A percentile compares a stretch with the other conserved stretches of the same genome.
Conservation (phyloP, 2,329 filamentous ascomycete species). For the Cercospora janseana region DNA sequence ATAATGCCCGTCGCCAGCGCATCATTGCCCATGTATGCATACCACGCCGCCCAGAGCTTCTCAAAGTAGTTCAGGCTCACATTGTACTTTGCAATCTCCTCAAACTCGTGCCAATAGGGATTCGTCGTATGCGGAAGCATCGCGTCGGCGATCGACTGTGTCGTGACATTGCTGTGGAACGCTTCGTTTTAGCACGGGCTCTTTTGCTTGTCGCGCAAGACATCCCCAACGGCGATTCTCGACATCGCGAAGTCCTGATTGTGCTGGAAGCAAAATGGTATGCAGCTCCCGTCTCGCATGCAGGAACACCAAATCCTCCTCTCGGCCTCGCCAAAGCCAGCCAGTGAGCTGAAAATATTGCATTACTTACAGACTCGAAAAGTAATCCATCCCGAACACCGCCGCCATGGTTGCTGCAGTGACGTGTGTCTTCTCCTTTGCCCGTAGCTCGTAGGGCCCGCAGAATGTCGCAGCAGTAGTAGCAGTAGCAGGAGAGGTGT, state of each 20-base stretch:
- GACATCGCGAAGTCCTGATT: too few species aligned
- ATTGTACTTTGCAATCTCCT: slow-evolving; percentile 69
- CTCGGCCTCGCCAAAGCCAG: neutral
- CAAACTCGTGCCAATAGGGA: slow-evolving; percentile 65
- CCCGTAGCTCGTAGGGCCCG: too few species aligned
- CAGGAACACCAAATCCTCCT: slow-evolving; percentile 9
- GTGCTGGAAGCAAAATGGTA: too few species aligned
- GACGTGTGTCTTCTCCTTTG: neutral
- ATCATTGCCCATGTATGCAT: slow-evolving; percentile 97
- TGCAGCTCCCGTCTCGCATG: too few species aligned
- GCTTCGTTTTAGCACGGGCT: slow-evolving; percentile 7
- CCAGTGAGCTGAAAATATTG: slow-evolving; percentile 2
- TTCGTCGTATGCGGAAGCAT: slow-evolving; percentile 46
- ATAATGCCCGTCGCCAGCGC: slow-evolving; percentile 93
- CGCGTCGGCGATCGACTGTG: slow-evolving; percentile 36
- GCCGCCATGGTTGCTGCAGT: slow-evolving; percentile 25
- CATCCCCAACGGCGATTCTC: neutral
- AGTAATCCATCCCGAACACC: slow-evolving; percentile 31
- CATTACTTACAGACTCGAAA: slow-evolving; percentile 23
- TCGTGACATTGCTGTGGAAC: slow-evolving; percentile 35
- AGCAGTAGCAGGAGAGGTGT: neutral
- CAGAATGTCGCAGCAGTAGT: neutral
- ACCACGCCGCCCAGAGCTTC: slow-evolving; percentile 92
- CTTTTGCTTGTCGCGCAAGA: neutral
- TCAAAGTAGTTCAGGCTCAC: slow-evolving; percentile 82